Percentiles rank a stretch among this genome's conserved stretches.
These are phyloP conservation scores for Chamaecyparis obtusa DNA, from an alignment of 75 land plant species.

Conservation along the genomic window DNA sequence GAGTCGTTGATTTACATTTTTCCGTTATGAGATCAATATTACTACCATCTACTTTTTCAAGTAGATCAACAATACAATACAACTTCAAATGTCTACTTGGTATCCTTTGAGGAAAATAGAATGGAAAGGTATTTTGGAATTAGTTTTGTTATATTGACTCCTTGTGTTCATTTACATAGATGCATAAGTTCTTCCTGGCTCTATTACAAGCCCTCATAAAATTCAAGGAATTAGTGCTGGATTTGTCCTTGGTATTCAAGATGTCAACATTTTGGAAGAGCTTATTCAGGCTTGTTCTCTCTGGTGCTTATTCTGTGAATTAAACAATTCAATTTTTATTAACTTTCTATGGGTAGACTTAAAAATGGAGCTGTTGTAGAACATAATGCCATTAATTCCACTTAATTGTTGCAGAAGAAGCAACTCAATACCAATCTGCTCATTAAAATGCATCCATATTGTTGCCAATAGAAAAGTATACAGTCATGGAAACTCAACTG, in stretches of 20 bases:
- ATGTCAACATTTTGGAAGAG: constrained; percentile 68
- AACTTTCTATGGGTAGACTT: too few species aligned
- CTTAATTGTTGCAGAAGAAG: too few species aligned
- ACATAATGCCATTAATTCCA: too few species aligned
- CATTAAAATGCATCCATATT: too few species aligned
- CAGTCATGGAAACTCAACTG: too few species aligned
- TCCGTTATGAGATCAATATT: not conserved
- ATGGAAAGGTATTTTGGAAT: not conserved
- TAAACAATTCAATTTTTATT: not conserved
- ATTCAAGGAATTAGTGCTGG: constrained; percentile 97
- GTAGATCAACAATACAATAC: not conserved
- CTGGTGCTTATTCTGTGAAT: not conserved
- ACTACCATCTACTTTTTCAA: not conserved
- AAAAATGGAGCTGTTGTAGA: too few species aligned
- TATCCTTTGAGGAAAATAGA: not conserved
- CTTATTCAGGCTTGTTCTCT: constrained; percentile 55
- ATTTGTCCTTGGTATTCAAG: constrained; percentile 77
- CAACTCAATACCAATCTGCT: too few species aligned
- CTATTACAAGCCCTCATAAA: constrained; percentile 66
- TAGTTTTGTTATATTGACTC: not conserved
- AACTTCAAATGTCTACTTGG: not conserved
- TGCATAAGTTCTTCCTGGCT: not conserved
- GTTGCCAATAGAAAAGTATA: too few species aligned
- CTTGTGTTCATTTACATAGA: constrained; percentile 3
- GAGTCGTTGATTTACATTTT: not conserved